These are phyloP conservation scores for Samsoniella hepiali DNA, from an alignment of 2,329 filamentous ascomycete species.

Conservation along the genomic window DNA sequence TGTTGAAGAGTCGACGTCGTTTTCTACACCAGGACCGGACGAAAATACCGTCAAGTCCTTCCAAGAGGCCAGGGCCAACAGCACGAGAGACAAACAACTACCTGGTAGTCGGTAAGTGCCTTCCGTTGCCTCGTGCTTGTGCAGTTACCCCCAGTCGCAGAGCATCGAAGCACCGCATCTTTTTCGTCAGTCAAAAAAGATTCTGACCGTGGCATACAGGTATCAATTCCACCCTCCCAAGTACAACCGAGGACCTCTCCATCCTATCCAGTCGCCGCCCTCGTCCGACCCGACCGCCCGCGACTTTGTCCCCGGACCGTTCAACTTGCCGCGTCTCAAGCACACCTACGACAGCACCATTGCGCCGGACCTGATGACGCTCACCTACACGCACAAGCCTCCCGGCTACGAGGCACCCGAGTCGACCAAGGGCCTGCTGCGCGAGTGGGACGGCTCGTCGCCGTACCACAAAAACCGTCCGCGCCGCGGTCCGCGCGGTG, in stretches of 20 bases:
- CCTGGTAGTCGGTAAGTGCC: constrained; percentile 45
- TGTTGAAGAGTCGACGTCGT: constrained; percentile 50
- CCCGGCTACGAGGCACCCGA: constrained; percentile 63
- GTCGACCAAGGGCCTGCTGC: constrained; percentile 60
- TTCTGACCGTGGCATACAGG: constrained; percentile 46
- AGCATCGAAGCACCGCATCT: neutral
- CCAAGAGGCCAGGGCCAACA: constrained; percentile 35
- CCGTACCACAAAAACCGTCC: constrained; percentile 94
- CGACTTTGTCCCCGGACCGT: constrained; percentile 85
- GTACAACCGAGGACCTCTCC: constrained; percentile 89
- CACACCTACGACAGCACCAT: constrained; percentile 89
- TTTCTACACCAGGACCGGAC: constrained; percentile 41
- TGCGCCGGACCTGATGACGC: constrained; percentile 80
- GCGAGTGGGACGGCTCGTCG: constrained; percentile 83
- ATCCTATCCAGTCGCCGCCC: constrained; percentile 87
- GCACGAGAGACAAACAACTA: constrained; percentile 37
- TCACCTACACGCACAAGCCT: constrained; percentile 82
- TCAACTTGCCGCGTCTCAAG: constrained; percentile 79
- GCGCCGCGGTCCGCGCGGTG: constrained; percentile 78
- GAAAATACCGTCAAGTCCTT: constrained; percentile 39
- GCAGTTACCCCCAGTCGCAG: neutral
- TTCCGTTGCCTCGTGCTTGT: neutral
- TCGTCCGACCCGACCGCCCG: constrained; percentile 84
- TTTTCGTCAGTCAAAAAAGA: neutral
- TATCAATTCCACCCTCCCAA: constrained; percentile 94